These are phyloP conservation scores for Quercus lobata DNA, from an alignment of 331 rosid genomes.

Conservation along the genomic window DNA sequence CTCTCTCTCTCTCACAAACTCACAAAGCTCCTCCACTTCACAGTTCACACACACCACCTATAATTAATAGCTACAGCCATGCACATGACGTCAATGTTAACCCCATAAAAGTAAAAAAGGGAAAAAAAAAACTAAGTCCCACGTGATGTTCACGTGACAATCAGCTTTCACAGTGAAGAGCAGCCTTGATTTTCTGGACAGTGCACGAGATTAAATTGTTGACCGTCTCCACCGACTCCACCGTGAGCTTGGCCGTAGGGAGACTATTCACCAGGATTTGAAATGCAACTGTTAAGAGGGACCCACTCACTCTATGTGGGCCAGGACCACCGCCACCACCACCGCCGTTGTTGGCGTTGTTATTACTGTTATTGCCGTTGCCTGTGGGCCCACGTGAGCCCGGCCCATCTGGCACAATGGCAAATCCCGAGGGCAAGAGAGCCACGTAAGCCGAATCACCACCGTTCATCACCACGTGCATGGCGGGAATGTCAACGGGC, in stretches of 20 bases:
- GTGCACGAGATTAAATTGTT: conserved; percentile 89
- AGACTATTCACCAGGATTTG: conserved; percentile 87
- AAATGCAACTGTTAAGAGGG: conserved; percentile 81
- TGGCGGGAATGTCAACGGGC: conserved; percentile 89
- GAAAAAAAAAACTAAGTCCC: background rate
- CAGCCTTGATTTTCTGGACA: conserved; percentile 81
- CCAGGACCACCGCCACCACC: conserved; percentile 13
- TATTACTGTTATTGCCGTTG: background rate
- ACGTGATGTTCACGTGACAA: conserved; percentile 11
- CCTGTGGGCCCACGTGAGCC: conserved; percentile 29
- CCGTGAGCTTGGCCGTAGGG: conserved; percentile 85
- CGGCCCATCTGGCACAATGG: conserved; percentile 64
- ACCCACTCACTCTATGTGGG: conserved; percentile 45
- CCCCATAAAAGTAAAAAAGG: background rate
- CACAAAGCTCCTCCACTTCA: background rate
- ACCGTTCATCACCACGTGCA: conserved; percentile 95
- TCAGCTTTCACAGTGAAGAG: conserved; percentile 64
- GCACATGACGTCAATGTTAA: conserved; percentile 6
- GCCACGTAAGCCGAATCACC: conserved; percentile 96
- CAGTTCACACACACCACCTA: background rate
- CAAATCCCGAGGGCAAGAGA: conserved; percentile 76
- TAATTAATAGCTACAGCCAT: background rate
- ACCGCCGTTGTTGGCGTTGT: background rate
- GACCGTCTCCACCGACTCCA: conserved; percentile 94
- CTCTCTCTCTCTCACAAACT: background rate